phyloP scores from a whole-genome alignment of 2,329 filamentous ascomycete species.

The Cytospora mali region DNA sequence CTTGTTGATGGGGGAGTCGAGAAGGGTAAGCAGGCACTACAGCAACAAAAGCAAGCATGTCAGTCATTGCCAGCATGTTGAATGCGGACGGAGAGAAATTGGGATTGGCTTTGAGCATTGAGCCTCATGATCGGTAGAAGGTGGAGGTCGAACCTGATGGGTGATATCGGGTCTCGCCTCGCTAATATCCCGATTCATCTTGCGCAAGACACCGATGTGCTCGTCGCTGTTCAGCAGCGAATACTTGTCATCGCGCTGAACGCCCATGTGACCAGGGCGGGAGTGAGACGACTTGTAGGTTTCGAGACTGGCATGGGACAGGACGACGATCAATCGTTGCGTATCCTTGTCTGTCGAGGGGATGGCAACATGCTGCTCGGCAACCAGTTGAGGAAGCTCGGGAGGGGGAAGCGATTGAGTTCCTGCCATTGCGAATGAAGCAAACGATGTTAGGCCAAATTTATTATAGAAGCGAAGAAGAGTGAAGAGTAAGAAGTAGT shows the following conservation, averaged over 20 bases:
- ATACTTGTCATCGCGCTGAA: constrained; percentile 88
- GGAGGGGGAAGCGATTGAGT: constrained; percentile 96
- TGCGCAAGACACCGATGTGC: constrained; percentile 98
- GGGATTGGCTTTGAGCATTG: constrained; percentile 23
- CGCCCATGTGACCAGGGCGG: constrained; percentile 63
- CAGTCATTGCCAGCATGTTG: constrained; percentile 43
- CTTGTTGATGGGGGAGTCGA: constrained; percentile 99
- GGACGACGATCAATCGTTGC: constrained; percentile 88
- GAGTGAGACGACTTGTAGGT: constrained; percentile 91
- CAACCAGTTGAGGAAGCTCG: constrained; percentile 85
- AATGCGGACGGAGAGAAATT: constrained; percentile 40
- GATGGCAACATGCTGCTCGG: constrained; percentile 88
- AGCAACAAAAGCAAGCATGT: constrained; percentile 36
- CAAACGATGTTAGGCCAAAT: constrained; percentile 30
- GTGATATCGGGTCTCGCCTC: constrained; percentile 97
- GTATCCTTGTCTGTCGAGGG: constrained; percentile 85
- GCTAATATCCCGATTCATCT: constrained; percentile 98
- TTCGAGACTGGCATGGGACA: constrained; percentile 96
- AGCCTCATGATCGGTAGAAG: constrained; percentile 21
- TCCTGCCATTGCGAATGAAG: constrained; percentile 53
- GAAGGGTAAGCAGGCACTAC: constrained; percentile 96
- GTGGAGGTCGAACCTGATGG: constrained; percentile 73
- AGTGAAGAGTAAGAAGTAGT: not conserved
- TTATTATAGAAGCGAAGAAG: constrained; percentile 14
- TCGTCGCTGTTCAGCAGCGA: constrained; percentile 98